phyloP scores from a whole-genome alignment of 768 basidiomycete species.

The Myochromella boudieri region DNA sequence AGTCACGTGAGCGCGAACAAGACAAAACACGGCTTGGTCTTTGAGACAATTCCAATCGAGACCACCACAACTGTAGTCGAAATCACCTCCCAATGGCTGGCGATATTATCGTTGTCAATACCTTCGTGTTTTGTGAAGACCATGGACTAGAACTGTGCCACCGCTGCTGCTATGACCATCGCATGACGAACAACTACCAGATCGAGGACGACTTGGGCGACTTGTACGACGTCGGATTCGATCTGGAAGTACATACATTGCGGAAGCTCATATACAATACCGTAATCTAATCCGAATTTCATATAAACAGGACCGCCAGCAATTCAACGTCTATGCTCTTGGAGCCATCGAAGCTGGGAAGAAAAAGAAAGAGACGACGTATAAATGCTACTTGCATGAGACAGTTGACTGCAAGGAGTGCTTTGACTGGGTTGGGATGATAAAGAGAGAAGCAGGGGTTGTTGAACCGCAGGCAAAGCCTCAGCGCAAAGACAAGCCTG shows the following conservation, averaged over 20 bases:
- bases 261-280: background rate
- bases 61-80: no score
- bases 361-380: constrained; percentile 13
- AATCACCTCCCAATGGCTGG: constrained; percentile 8
- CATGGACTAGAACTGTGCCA: constrained; percentile 34
- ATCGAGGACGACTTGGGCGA: constrained; percentile 26
- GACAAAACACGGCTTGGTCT: no score
- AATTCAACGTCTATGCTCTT: constrained; percentile 20
- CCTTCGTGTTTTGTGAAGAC: constrained; percentile 30
- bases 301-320: constrained; percentile 18
- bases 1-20: no score
- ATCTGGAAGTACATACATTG: constrained; percentile 17
- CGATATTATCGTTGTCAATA: constrained; percentile 27
- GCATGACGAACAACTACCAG: constrained; percentile 30
- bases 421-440: constrained; percentile 34
- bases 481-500: constrained; percentile 16
- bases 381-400: constrained; percentile 27
- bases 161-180: constrained; percentile 30
- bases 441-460: constrained; percentile 25
- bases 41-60: no score
- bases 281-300: background rate
- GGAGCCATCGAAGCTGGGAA: constrained; percentile 20
- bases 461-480: constrained; percentile 23
- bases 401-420: constrained; percentile 29
- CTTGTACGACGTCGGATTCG: constrained; percentile 16